phyloP scores from a whole-genome alignment of 2,329 filamentous ascomycete genomes.

The Fusarium sp. region DNA sequence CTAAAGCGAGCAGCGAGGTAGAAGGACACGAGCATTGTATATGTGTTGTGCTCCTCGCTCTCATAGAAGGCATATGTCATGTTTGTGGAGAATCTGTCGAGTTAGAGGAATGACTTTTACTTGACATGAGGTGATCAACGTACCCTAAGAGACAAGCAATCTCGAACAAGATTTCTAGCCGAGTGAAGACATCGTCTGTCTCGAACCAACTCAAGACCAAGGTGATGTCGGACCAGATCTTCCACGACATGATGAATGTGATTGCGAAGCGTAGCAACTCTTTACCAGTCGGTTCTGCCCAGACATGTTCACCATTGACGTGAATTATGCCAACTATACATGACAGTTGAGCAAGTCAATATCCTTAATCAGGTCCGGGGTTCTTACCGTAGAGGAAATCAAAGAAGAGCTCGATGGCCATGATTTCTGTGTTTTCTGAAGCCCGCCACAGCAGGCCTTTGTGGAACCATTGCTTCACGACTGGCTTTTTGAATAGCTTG shows the following conservation, averaged over 20 bases:
- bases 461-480: conserved; percentile 73
- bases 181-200: conserved; percentile 68
- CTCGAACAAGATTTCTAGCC: conserved; percentile 68
- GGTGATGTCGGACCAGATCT: conserved; percentile 71
- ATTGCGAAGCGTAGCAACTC: conserved; percentile 69
- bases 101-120: background rate
- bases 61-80: conserved; percentile 66
- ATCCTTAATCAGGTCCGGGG: background rate
- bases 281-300: conserved; percentile 64
- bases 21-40: conserved; percentile 68
- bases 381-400: conserved; percentile 66
- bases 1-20: conserved; percentile 69
- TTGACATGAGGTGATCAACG: background rate
- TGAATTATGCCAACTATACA: conserved; percentile 70
- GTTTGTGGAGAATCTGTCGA: conserved; percentile 66
- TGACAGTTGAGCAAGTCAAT: background rate
- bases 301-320: conserved; percentile 69
- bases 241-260: conserved; percentile 71
- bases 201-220: conserved; percentile 71
- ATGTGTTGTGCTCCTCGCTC: conserved; percentile 59
- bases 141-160: conserved; percentile 69
- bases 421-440: conserved; percentile 67
- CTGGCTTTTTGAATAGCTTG: conserved; percentile 68
- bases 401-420: conserved; percentile 72
- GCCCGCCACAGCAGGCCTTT: conserved; percentile 72